Percentiles rank a stretch among this genome's conserved stretches.
Evolutionary conservation across 2,329 filamentous ascomycete genomes (phyloP).

Genomic region (Cladophialophora immunda): DNA sequence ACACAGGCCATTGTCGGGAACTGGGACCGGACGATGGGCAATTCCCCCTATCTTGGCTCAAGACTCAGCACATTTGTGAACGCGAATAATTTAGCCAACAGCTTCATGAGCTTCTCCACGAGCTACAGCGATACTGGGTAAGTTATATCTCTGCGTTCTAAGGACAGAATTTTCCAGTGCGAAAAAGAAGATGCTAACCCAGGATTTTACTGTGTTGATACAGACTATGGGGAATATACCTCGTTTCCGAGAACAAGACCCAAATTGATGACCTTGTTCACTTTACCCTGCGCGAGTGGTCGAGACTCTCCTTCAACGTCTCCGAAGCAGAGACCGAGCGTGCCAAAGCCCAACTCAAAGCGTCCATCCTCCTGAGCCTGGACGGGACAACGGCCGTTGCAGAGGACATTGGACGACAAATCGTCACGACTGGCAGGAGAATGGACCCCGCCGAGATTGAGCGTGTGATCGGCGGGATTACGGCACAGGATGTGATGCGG

Average conservation of each 20-base stretch:
- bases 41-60: conserved; percentile 95
- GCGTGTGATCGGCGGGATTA: conserved; percentile 85
- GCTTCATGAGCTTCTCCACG: conserved; percentile 99
- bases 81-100: conserved; percentile 95
- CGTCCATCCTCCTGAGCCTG: conserved; percentile 93
- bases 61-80: conserved; percentile 95
- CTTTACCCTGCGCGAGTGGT: conserved; percentile 98
- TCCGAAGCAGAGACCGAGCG: conserved; percentile 92
- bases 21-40: conserved; percentile 99
- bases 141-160: conserved; percentile 48
- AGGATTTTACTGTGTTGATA: not conserved
- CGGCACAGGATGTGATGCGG: conserved; percentile 95
- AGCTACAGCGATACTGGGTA: conserved; percentile 99
- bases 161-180: not conserved
- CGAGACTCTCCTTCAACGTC: conserved; percentile 89
- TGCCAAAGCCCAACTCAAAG: conserved; percentile 99
- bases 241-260: conserved; percentile 88
- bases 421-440: conserved; percentile 94
- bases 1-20: conserved; percentile 99
- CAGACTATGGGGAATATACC: conserved; percentile 99
- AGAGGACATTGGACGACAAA: conserved; percentile 98
- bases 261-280: conserved; percentile 94
- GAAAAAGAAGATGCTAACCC: not conserved
- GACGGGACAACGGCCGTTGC: conserved; percentile 97
- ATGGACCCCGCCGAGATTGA: conserved; percentile 94